Evolutionary conservation across 164 flowering plant species (phyloP).

Genomic region (Chloranthus sessilifolius): DNA sequence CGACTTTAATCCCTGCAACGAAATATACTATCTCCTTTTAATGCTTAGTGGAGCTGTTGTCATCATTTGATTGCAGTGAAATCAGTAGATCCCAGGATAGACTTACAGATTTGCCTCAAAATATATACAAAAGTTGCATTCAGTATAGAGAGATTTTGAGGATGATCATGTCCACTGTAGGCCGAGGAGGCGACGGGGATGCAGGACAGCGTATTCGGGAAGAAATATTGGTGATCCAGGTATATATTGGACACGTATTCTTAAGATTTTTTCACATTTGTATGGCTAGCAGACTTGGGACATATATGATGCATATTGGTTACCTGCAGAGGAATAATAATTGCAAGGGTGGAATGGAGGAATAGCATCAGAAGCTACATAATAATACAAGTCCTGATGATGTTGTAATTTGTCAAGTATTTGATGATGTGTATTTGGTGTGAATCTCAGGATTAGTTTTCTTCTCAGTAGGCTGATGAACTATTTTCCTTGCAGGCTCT

Average conservation of each 20-base stretch:
- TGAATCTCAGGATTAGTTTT: too few species aligned
- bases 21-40: too few species aligned
- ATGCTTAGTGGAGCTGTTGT: neutral
- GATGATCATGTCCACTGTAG: slow-evolving; percentile 92
- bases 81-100: slow-evolving; percentile 95
- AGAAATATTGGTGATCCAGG: slow-evolving; percentile 97
- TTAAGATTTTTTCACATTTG: too few species aligned
- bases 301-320: too few species aligned
- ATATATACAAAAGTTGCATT: slow-evolving; percentile 48
- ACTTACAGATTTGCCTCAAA: slow-evolving; percentile 83
- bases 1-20: too few species aligned
- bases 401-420: slow-evolving; percentile 94
- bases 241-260: slow-evolving; percentile 13
- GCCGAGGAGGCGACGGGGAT: slow-evolving; percentile 99
- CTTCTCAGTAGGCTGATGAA: too few species aligned
- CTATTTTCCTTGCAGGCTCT: slow-evolving; percentile 72
- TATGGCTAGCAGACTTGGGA: too few species aligned
- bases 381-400: slow-evolving; percentile 99
- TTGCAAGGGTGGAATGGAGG: slow-evolving; percentile 97
- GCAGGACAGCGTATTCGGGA: slow-evolving; percentile 97
- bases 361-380: slow-evolving; percentile 98
- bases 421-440: slow-evolving; percentile 7
- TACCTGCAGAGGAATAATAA: slow-evolving; percentile 86
- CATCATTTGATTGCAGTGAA: slow-evolving; percentile 49
- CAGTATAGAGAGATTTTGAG: slow-evolving; percentile 68